These are phyloP conservation scores for Gentiana straminea DNA, from an alignment of 257 asterid species.

Conservation along the genomic window DNA sequence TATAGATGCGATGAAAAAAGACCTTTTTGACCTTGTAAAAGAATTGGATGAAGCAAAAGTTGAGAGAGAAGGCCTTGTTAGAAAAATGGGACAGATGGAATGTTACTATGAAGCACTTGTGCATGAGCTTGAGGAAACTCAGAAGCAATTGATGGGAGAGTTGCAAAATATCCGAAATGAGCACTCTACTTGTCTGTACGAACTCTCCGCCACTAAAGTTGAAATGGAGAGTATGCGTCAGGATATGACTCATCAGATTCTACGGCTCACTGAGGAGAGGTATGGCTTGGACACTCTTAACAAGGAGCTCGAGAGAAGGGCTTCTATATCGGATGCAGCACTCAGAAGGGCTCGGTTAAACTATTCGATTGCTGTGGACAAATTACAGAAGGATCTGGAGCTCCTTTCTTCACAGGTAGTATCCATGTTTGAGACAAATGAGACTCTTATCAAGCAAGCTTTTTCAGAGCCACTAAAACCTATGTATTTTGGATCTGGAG, in stretches of 20 bases:
- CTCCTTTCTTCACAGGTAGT: constrained; percentile 91
- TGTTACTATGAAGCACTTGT: constrained; percentile 84
- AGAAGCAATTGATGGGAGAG: constrained; percentile 74
- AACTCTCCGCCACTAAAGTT: constrained; percentile 46
- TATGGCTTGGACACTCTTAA: constrained; percentile 49
- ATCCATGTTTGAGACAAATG: constrained; percentile 85
- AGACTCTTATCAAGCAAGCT: constrained; percentile 79
- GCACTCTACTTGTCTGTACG: constrained; percentile 69
- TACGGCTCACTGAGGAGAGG: constrained; percentile 57
- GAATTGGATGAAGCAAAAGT: constrained; percentile 87
- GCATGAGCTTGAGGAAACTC: constrained; percentile 91
- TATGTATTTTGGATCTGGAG: constrained; percentile 13
- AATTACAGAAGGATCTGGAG: constrained; percentile 88
- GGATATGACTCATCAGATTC: constrained; percentile 50
- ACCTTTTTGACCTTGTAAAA: constrained; percentile 71
- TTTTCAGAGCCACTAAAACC: constrained; percentile 40
- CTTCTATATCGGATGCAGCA: constrained; percentile 71
- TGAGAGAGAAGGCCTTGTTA: constrained; percentile 61
- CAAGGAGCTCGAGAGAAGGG: constrained; percentile 76
- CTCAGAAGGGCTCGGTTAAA: constrained; percentile 83
- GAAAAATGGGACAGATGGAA: constrained; percentile 95
- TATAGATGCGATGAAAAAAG: constrained; percentile 62
- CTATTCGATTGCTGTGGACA: constrained; percentile 89
- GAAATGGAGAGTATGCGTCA: constrained; percentile 56
- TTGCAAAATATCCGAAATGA: constrained; percentile 68